Evolutionary conservation across 2,329 filamentous ascomycete genomes (phyloP).

Genomic region (Claviceps fusiformis): DNA sequence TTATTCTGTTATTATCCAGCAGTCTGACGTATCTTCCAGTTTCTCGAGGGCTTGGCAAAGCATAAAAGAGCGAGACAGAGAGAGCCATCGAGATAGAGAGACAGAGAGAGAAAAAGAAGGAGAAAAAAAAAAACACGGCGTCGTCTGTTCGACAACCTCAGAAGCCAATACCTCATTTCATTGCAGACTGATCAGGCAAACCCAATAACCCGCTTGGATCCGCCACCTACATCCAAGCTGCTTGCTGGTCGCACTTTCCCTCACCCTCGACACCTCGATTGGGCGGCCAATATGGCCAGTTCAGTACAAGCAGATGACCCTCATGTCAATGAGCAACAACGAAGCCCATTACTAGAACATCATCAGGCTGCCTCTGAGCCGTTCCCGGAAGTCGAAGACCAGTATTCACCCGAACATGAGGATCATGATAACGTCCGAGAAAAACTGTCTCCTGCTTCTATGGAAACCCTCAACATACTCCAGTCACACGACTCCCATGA

Average conservation of each 20-base stretch:
- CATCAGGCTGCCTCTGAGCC: not conserved
- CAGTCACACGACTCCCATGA: conserved; percentile 12
- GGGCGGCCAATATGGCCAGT: conserved; percentile 3
- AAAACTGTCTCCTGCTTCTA: conserved; percentile 13
- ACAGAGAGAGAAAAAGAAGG: too few relatives aligned
- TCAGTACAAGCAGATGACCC: not conserved
- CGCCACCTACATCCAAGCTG: not conserved
- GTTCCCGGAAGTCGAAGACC: not conserved
- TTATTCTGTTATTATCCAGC: too few relatives aligned
- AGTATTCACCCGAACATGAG: not conserved
- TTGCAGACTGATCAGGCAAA: not conserved
- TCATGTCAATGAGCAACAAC: not conserved
- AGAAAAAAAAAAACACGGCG: not conserved
- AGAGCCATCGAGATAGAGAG: too few relatives aligned
- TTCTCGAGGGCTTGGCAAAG: not conserved
- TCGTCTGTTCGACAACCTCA: not conserved
- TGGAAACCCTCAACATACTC: conserved; percentile 18
- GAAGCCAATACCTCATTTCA: not conserved
- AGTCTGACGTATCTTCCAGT: not conserved
- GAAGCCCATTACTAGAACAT: conserved; percentile 1
- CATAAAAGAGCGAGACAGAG: not conserved
- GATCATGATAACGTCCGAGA: conserved; percentile 11
- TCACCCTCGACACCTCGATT: not conserved
- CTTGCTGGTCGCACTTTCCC: not conserved
- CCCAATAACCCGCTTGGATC: not conserved